Base-by-base conservation (phyloP, 345 rosid genomes). In the Gossypium turneri region DNA sequence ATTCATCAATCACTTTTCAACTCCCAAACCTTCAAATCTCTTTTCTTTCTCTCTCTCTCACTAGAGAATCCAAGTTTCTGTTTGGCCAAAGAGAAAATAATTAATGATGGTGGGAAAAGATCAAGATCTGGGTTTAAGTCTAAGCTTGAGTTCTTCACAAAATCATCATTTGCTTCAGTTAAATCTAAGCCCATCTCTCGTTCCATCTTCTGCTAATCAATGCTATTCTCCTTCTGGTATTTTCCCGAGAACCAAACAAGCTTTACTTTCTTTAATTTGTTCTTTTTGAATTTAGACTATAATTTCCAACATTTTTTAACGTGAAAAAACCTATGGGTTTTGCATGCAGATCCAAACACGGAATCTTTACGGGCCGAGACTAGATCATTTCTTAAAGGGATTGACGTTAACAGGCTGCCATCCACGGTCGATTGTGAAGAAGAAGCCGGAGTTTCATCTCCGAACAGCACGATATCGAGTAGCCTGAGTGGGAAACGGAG, bases 381-480 rank as follows among this genome's bases (percentile, higher is more conserved):
- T 16, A 81, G 86, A 74, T 82, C 92, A 0, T 88, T 88, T 66
- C 80, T 88, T 43, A 75, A 91, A 13, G 94, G 98, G 64, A 93
- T 93, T 79, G 98, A 96, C 82, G 99, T 96, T 83, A 96, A 96
- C 84, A 72, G 88, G 67, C 70, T 87, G 62, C 98, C 99, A 44
- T 76, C 93, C 0, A 79, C 87, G 29, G 85, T 66, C n/a, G 91
- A 88, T 69, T 87, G 89, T 72, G 95, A 93, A 22, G 97, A 96
- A 75, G 97, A 92, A 52, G 90, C 86, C 3, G 97, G 91, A 5
- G 94, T 86, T 19, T 93, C 98, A 7, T 93, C 98, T 0, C 99
- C 97, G 2, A 92, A 93, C 82, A 96, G 99, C 78, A 96, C 99
- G 50, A 79, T 96, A 59, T 96, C 99, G 24, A 93, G 97, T 82